Evolutionary conservation across 2,329 filamentous ascomycete genomes (phyloP).

Genomic region (Albifimbria verrucaria): DNA sequence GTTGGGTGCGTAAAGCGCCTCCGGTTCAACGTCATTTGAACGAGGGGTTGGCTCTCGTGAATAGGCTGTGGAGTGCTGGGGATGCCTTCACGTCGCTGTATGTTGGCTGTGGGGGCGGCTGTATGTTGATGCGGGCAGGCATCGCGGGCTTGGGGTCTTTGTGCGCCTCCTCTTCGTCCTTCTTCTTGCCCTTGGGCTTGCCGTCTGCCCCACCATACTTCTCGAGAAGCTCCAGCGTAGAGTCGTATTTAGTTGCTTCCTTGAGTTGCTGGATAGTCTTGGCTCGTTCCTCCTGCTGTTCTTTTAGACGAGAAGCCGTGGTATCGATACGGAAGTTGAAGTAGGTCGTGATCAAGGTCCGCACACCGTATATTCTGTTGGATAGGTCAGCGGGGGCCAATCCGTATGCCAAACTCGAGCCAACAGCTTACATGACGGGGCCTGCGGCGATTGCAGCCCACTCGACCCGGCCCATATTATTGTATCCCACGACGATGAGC

Average conservation of each 20-base stretch:
- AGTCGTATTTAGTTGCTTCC: conserved; percentile 91
- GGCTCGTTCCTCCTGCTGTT: conserved; percentile 73
- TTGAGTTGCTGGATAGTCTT: conserved; percentile 93
- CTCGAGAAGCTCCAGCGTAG: conserved; percentile 85
- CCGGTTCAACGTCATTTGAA: conserved; percentile 26
- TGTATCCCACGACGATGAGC: conserved; percentile 79
- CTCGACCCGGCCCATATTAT: conserved; percentile 72
- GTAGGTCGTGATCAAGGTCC: conserved; percentile 62
- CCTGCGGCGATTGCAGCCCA: conserved; percentile 76
- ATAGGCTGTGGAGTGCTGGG: conserved; percentile 25
- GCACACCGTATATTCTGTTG: conserved; percentile 72
- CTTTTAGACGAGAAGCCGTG: conserved; percentile 66
- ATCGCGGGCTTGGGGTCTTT: conserved; percentile 10
- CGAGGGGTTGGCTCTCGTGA: conserved; percentile 17
- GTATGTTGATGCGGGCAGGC: conserved; percentile 43
- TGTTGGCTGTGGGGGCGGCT: conserved; percentile 64
- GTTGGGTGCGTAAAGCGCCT: conserved; percentile 72
- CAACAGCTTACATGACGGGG: conserved; percentile 65
- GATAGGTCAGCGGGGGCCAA: conserved; percentile 12
- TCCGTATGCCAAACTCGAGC: not conserved
- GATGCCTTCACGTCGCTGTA: conserved; percentile 39
- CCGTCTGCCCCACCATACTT: conserved; percentile 79
- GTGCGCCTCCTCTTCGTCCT: conserved; percentile 16
- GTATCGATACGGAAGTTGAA: conserved; percentile 79
- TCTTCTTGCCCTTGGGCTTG: conserved; percentile 33